A percentile compares a stretch with the other conserved stretches of the same genome.
Evolutionary conservation across 352 stramenopile species (phyloP).

Genomic region (Globisporangium lucens): DNA sequence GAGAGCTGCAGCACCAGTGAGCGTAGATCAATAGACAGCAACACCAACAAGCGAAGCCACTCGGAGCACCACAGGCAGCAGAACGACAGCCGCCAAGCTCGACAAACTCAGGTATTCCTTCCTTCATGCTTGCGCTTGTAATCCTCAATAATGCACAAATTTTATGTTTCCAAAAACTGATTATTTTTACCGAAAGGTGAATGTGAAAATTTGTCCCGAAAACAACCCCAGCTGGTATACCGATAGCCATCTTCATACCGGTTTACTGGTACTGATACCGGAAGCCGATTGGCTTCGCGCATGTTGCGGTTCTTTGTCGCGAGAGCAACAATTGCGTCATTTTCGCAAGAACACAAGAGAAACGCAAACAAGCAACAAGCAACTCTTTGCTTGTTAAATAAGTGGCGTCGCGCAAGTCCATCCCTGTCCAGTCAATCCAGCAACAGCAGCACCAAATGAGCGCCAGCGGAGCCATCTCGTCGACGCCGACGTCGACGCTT

Average conservation of each 20-base stretch:
- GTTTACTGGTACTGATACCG: not conserved
- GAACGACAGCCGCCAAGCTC: not conserved
- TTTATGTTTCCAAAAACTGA: not conserved
- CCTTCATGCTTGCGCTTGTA: not conserved
- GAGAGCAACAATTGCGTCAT: not conserved
- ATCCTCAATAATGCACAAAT: not conserved
- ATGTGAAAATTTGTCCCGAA: too few relatives aligned
- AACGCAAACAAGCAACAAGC: not conserved
- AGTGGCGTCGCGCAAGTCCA: too few relatives aligned
- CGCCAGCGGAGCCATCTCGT: constrained; percentile 14
- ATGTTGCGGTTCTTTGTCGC: not conserved
- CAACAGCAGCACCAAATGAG: constrained; percentile 1
- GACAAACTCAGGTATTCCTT: not conserved
- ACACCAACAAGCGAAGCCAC: not conserved
- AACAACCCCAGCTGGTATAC: too few relatives aligned
- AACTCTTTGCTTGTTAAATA: not conserved
- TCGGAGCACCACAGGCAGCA: not conserved
- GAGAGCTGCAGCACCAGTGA: not conserved
- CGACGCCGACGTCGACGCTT: constrained; percentile 15
- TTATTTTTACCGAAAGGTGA: not conserved
- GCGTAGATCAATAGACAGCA: not conserved
- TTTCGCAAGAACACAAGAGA: constrained; percentile 1
- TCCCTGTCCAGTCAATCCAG: not conserved
- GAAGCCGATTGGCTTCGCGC: too few relatives aligned
- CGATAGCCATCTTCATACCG: not conserved